Percentiles rank a stretch among this genome's conserved stretches.
These are phyloP conservation scores for Ustilago trichophora DNA, from an alignment of 1,284 basidiomycete species.

Conservation along the genomic window DNA sequence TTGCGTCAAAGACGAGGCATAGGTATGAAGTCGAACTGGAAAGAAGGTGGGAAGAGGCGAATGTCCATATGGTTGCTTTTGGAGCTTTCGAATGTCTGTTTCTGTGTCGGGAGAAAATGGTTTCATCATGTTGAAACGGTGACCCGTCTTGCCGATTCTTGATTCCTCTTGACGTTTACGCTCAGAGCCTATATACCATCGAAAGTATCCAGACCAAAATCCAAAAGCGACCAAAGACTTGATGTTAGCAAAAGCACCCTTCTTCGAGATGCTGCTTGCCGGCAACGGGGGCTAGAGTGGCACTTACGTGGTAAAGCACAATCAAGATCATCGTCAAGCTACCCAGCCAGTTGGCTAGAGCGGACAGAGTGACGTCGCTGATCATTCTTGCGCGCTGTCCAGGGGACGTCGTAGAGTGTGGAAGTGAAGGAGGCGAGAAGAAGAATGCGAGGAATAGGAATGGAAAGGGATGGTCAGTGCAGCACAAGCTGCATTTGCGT, in stretches of 20 bases:
- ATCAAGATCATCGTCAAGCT: slow-evolving; percentile 61
- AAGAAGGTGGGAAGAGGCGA: too few relatives aligned
- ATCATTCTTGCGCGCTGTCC: slow-evolving; percentile 44
- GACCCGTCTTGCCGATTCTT: slow-evolving; percentile 21
- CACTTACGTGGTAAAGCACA: slow-evolving; percentile 61
- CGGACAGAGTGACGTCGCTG: slow-evolving; percentile 59
- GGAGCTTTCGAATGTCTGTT: too few relatives aligned
- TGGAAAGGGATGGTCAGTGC: slow-evolving; percentile 20
- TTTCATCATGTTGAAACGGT: slow-evolving; percentile 16
- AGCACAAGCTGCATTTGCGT: background rate
- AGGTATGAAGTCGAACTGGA: too few relatives aligned
- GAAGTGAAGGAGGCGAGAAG: background rate
- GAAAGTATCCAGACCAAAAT: too few relatives aligned
- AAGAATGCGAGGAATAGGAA: background rate
- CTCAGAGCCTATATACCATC: slow-evolving; percentile 37
- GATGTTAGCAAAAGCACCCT: too few relatives aligned
- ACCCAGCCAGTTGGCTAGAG: slow-evolving; percentile 62
- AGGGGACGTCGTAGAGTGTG: background rate
- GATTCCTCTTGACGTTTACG: slow-evolving; percentile 49
- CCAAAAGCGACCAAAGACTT: too few relatives aligned
- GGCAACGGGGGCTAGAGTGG: too few relatives aligned
- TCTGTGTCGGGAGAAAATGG: too few relatives aligned
- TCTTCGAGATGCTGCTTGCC: too few relatives aligned
- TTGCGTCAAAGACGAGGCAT: too few relatives aligned
- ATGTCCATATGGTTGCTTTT: too few relatives aligned